These are phyloP conservation scores for Gigaspora rosea DNA, from an alignment of 192 early-diverging fungal species.

Conservation along the genomic window DNA sequence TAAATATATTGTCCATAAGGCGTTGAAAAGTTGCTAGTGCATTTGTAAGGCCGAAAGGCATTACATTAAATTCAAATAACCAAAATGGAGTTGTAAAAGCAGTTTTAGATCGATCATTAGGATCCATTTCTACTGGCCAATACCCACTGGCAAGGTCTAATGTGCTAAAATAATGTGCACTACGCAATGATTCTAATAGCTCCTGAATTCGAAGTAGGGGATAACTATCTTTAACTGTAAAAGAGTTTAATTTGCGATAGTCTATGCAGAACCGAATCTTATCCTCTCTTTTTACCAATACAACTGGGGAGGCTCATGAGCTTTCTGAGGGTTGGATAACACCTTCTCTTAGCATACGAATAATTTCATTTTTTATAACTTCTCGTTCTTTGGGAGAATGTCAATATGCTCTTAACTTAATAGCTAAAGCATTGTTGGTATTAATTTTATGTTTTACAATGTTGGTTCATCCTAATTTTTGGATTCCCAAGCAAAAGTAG, in stretches of 20 bases:
- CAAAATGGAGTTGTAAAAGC: conserved; percentile 31
- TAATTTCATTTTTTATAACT: conserved; percentile 28
- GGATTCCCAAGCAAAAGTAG: no score
- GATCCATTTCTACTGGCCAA: conserved; percentile 41
- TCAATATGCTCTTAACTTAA: neutral
- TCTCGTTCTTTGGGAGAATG: neutral
- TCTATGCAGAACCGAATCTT: conserved; percentile 41
- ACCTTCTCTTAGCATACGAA: conserved; percentile 38
- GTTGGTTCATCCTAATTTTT: neutral
- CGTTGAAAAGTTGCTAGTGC: conserved; percentile 19
- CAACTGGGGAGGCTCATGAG: conserved; percentile 46
- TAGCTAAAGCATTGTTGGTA: neutral
- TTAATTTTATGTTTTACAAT: neutral
- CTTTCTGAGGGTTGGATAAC: conserved; percentile 43
- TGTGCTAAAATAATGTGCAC: conserved; percentile 41
- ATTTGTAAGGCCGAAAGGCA: conserved; percentile 35
- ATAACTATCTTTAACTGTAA: conserved; percentile 49
- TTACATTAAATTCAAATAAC: conserved; percentile 33
- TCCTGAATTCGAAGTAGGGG: conserved; percentile 56
- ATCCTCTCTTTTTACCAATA: conserved; percentile 7
- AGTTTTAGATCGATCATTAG: conserved; percentile 3
- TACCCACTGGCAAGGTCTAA: conserved; percentile 44
- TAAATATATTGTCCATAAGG: no score
- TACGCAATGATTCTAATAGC: conserved; percentile 35
- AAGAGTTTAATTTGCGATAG: conserved; percentile 52